Conservation (phyloP, 2,329 filamentous ascomycete genomes). For the Pseudogymnoascus sp. region DNA sequence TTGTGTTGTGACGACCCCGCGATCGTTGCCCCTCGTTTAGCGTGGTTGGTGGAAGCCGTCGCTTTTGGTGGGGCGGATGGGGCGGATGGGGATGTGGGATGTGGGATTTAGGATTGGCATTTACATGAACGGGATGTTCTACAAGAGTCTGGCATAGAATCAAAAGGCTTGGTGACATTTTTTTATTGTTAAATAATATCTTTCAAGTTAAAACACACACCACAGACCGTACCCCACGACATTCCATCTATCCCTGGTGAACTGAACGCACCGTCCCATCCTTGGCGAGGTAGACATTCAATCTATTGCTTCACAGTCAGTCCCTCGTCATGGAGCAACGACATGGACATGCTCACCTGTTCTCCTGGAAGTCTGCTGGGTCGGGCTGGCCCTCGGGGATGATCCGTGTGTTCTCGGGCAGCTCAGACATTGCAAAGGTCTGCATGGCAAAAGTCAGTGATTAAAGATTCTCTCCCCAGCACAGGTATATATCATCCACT, state of each 20-base stretch:
- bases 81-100: background rate
- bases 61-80: conserved; percentile 8
- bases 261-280: background rate
- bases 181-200: too few species aligned
- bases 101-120: background rate
- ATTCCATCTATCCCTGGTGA: background rate
- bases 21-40: conserved; percentile 10
- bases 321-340: background rate
- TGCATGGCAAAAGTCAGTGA: background rate
- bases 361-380: background rate
- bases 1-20: conserved; percentile 1
- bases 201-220: too few species aligned
- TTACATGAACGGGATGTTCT: background rate
- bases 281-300: conserved; percentile 1
- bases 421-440: background rate
- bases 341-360: background rate
- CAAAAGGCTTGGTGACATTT: background rate
- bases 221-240: background rate
- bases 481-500: background rate
- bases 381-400: background rate
- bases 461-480: too few species aligned
- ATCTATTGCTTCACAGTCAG: background rate
- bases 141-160: background rate
- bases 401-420: background rate
- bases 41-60: conserved; percentile 1